Evolutionary conservation across 2,329 filamentous ascomycete genomes (phyloP), one percentile per base, ranked within the genome.

Genomic region (Phialophora macrospora): DNA sequence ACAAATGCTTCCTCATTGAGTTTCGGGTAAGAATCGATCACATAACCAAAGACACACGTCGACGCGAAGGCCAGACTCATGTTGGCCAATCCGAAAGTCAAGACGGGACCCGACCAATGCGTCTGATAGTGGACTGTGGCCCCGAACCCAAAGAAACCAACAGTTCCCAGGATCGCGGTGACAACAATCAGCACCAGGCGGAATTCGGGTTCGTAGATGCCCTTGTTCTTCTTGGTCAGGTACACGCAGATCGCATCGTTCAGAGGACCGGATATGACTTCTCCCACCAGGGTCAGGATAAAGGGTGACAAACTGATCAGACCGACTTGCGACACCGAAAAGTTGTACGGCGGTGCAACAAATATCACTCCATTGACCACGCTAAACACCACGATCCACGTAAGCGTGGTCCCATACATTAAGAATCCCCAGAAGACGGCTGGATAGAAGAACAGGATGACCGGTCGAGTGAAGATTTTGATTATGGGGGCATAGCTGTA

Each of bases 171-270:
- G 12, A 83, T 59, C 17, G 77, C 80, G 81, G 95, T 92, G 4
- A 93, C 92, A 2, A 94, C 80, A 0, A 97, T 90, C 1, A 97
- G 84, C 8, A 95, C 73, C 66, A 97, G 87, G 17, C 93, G 86
- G 76, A 96, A 97, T 75, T 97, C 93, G 0, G 93, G 93, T 77
- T 97, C 93, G 75, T 96, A 97, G 61, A 92, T 83, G 52, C 93
- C 93, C 14, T 82, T 82, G 78, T 97, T 97, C 69, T 83, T 82
- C 64, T 84, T 84, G 17, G 92, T 93, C 80, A 97, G 82, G 54
- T 80, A 80, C 61, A 84, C 22, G 86, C 51, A 90, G 90, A 64
- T 85, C 88, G 77, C 84, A 87, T 77, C 97, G 93, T 22, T 90
- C 84, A 30, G 95, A 75, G 0, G 88, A 66, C 11, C 92, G 92